These are phyloP conservation scores for Linum usitatissimum DNA, from an alignment of 345 rosid species.

Conservation along the genomic window DNA sequence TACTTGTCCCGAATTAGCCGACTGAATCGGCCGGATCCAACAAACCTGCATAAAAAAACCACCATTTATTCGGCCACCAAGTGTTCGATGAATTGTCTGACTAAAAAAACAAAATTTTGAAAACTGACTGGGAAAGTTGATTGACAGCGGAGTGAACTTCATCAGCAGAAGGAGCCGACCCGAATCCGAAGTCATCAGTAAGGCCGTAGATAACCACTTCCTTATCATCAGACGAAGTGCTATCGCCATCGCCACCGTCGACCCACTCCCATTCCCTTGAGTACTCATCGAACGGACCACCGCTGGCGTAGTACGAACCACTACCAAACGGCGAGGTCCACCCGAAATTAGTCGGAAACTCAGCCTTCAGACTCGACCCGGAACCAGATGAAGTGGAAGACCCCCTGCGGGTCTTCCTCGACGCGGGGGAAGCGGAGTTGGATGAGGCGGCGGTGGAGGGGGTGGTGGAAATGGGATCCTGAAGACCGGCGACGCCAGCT, in stretches of 20 bases:
- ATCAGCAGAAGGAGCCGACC: not conserved
- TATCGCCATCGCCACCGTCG: not conserved
- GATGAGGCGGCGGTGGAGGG: not conserved
- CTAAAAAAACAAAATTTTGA: not conserved
- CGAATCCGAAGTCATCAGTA: not conserved
- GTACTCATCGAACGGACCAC: not conserved
- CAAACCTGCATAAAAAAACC: not conserved
- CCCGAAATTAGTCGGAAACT: no score
- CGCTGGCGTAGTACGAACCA: no score
- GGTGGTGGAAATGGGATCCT: not conserved
- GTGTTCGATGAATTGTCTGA: no score
- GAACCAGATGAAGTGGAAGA: not conserved
- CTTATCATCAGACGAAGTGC: not conserved
- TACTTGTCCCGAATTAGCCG: not conserved
- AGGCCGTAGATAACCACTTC: not conserved
- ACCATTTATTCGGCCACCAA: not conserved
- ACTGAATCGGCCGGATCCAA: not conserved
- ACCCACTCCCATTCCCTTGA: not conserved
- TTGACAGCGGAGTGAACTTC: not conserved
- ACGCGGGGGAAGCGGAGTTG: not conserved
- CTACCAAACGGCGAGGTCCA: no score
- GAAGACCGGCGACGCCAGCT: not conserved
- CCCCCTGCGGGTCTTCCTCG: not conserved
- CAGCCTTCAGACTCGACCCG: not conserved
- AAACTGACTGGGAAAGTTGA: constrained; percentile 2